These are phyloP conservation scores for Phalaenopsis hybrid DNA, from an alignment of 116 monocot genomes.

Conservation along the genomic window DNA sequence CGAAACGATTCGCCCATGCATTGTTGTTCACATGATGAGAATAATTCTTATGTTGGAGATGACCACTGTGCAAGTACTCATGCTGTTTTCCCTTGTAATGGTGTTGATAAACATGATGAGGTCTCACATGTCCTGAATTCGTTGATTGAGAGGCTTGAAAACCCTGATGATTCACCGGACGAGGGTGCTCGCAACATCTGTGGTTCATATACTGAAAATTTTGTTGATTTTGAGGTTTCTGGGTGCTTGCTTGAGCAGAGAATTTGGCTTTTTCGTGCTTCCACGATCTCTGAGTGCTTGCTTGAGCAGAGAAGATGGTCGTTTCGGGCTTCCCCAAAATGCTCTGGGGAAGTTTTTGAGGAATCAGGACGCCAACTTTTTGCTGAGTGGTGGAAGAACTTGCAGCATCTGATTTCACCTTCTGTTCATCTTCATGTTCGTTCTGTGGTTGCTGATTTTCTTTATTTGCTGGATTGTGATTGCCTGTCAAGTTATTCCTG, in stretches of 20 bases:
- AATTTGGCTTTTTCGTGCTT: neutral
- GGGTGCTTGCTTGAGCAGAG: neutral
- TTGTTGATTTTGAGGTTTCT: neutral
- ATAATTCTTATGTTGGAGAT: neutral
- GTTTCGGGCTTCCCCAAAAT: slow-evolving; percentile 1
- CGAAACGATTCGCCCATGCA: neutral
- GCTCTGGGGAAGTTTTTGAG: neutral
- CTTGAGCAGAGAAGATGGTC: neutral
- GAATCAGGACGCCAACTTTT: neutral
- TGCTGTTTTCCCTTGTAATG: neutral
- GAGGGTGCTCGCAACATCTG: neutral
- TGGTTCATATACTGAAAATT: neutral
- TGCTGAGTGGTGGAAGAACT: neutral
- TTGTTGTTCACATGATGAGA: neutral
- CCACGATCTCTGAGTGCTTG: neutral
- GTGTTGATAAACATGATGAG: neutral
- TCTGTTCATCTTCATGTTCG: neutral
- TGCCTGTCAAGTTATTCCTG: neutral
- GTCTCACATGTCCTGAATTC: neutral
- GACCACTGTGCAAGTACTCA: neutral
- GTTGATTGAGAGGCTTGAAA: neutral
- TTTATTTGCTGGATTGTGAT: neutral
- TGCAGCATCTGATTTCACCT: neutral
- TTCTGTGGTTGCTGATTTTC: neutral
- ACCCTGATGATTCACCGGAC: neutral